A percentile compares a stretch with the other conserved stretches of the same genome.
Evolutionary conservation across 192 early-diverging fungal species (phyloP).

Genomic region (Helicostylum pulchrum): DNA sequence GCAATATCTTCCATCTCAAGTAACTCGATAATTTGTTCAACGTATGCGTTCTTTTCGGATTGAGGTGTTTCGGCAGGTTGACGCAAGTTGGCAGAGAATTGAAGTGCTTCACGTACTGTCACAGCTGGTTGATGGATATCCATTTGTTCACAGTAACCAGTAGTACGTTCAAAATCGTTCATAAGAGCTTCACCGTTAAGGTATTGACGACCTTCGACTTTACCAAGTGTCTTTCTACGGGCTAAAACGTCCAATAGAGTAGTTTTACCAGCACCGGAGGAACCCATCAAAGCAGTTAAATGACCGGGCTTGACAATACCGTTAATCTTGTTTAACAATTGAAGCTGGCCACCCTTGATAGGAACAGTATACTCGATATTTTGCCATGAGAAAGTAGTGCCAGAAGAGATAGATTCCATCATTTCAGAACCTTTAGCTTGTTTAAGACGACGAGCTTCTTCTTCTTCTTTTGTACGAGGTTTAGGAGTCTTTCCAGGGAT

Average conservation of each 20-base stretch:
- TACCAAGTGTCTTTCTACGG: slow-evolving; percentile 70
- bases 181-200: slow-evolving; percentile 56
- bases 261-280: slow-evolving; percentile 70
- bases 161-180: slow-evolving; percentile 69
- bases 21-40: slow-evolving; percentile 69
- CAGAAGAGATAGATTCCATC: slow-evolving; percentile 34
- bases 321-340: slow-evolving; percentile 63
- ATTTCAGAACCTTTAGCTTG: slow-evolving; percentile 31
- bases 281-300: slow-evolving; percentile 77
- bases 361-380: slow-evolving; percentile 69
- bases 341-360: slow-evolving; percentile 54
- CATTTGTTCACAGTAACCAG: slow-evolving; percentile 83
- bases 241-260: slow-evolving; percentile 72
- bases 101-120: slow-evolving; percentile 78
- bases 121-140: slow-evolving; percentile 72
- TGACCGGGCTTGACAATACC: slow-evolving; percentile 74
- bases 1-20: slow-evolving; percentile 72
- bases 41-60: slow-evolving; percentile 64
- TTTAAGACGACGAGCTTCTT: slow-evolving; percentile 29
- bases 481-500: slow-evolving; percentile 35
- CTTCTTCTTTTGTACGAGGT: slow-evolving; percentile 21
- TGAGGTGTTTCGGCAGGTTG: slow-evolving; percentile 61
- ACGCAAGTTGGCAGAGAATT: slow-evolving; percentile 71
- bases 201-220: slow-evolving; percentile 59
- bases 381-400: slow-evolving; percentile 58